These are phyloP conservation scores for Dunaliella sp. DNA, from an alignment of 139 green algal species.

Conservation along the genomic window DNA sequence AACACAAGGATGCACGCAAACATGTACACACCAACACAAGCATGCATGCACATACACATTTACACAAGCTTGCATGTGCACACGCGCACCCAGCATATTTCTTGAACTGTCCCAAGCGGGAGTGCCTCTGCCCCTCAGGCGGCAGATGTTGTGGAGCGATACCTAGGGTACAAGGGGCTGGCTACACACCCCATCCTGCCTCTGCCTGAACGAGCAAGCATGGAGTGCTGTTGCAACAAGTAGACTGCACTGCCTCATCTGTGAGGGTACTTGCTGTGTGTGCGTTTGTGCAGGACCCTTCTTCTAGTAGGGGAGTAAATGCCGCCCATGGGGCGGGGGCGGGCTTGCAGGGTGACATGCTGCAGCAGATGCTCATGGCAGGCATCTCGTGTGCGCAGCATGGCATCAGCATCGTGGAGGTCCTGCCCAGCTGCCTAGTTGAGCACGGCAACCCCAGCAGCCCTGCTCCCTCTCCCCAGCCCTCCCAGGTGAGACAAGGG, in stretches of 20 bases:
- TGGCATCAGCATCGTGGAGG: constrained; percentile 10
- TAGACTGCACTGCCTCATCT: no score
- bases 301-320: not conserved
- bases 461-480: not conserved
- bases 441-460: not conserved
- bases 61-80: no score
- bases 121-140: no score
- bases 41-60: no score
- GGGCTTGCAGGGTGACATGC: not conserved
- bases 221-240: not conserved
- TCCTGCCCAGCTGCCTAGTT: not conserved
- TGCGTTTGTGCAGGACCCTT: not conserved
- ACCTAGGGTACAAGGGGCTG: not conserved
- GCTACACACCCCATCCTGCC: not conserved
- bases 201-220: not conserved
- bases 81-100: no score
- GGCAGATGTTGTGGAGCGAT: not conserved
- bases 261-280: no score
- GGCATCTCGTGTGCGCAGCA: constrained; percentile 8
- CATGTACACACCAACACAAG: no score
- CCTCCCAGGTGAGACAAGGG: no score
- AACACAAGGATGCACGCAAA: no score
- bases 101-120: no score
- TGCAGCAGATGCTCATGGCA: constrained; percentile 7
- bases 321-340: not conserved